Percentiles rank a stretch among this genome's conserved stretches.
Evolutionary conservation across 768 basidiomycete genomes (phyloP).

Genomic region (Rhodosporidiobolus sp.): DNA sequence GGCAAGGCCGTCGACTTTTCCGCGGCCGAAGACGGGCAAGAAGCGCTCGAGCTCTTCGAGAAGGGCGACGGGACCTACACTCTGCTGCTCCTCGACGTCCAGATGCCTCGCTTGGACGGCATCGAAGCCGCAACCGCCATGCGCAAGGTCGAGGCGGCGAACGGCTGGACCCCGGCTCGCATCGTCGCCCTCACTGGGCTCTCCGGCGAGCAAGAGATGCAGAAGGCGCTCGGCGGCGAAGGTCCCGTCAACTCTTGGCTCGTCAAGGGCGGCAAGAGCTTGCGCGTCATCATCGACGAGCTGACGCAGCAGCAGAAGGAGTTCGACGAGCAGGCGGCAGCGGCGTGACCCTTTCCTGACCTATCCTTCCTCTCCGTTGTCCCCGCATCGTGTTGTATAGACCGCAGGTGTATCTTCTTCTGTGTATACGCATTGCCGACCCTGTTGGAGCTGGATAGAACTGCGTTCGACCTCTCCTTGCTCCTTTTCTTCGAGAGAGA

Average conservation of each 20-base stretch:
- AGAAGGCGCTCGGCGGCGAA: slow-evolving; percentile 3
- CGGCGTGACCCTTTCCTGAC: no score
- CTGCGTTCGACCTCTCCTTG: no score
- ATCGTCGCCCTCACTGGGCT: slow-evolving; percentile 33
- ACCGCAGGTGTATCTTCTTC: no score
- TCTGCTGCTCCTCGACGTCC: slow-evolving; percentile 13
- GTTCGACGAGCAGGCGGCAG: not conserved
- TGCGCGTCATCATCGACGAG: slow-evolving; percentile 26
- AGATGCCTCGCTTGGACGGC: slow-evolving; percentile 33
- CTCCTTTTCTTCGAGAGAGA: no score
- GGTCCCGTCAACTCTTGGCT: slow-evolving; percentile 31
- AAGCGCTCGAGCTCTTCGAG: slow-evolving; percentile 20
- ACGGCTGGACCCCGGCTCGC: not conserved
- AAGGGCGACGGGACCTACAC: slow-evolving; percentile 1
- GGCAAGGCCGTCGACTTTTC: slow-evolving; percentile 27
- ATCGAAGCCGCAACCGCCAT: slow-evolving; percentile 13
- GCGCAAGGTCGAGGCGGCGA: slow-evolving; percentile 16
- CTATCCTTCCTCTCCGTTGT: no score
- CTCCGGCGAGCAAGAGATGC: slow-evolving; percentile 24
- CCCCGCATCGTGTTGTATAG: no score
- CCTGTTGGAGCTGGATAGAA: no score
- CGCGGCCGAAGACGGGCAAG: slow-evolving; percentile 26
- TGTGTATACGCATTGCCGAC: no score
- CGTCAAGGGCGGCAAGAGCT: slow-evolving; percentile 31
- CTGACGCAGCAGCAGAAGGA: slow-evolving; percentile 7